Percentiles rank a stretch among this genome's conserved stretches.
phyloP scores from a whole-genome alignment of 2,329 filamentous ascomycete species.

The Microcyclospora pomicola region DNA sequence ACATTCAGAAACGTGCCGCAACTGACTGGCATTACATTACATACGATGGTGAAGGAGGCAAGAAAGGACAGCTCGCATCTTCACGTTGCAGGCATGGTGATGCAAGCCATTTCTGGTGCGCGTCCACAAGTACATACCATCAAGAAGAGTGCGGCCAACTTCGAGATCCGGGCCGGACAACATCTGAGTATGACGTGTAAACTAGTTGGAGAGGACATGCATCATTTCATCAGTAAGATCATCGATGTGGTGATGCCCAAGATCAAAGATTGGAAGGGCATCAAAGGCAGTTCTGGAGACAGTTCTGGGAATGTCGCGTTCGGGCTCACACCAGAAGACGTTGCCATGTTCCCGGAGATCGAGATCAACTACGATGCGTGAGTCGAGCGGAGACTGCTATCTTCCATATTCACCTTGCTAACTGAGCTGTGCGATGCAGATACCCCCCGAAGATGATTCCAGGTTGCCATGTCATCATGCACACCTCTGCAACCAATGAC shows the following conservation, averaged over 20 bases:
- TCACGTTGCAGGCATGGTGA: conserved; percentile 66
- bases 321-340: conserved; percentile 60
- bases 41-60: conserved; percentile 56
- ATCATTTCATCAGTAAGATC: conserved; percentile 81
- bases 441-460: conserved; percentile 65
- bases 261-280: conserved; percentile 90
- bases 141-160: conserved; percentile 58
- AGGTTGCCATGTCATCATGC: conserved; percentile 67
- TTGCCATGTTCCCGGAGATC: conserved; percentile 82
- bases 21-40: conserved; percentile 67
- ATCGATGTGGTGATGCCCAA: conserved; percentile 81
- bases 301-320: conserved; percentile 75
- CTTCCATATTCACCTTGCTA: too few species aligned
- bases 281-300: conserved; percentile 67
- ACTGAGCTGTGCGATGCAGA: conserved; percentile 22
- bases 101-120: conserved; percentile 75
- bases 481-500: conserved; percentile 75
- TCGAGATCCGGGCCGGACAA: conserved; percentile 58
- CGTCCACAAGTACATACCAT: conserved; percentile 57
- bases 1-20: conserved; percentile 76
- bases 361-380: conserved; percentile 87
- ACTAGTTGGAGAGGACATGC: conserved; percentile 65
- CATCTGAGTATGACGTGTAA: conserved; percentile 64
- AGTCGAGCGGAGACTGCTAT: conserved; percentile 27
- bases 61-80: conserved; percentile 59